Base-by-base conservation (phyloP, 225 moss, liverwort and hornwort genomes). In the Polytrichum formosum region DNA sequence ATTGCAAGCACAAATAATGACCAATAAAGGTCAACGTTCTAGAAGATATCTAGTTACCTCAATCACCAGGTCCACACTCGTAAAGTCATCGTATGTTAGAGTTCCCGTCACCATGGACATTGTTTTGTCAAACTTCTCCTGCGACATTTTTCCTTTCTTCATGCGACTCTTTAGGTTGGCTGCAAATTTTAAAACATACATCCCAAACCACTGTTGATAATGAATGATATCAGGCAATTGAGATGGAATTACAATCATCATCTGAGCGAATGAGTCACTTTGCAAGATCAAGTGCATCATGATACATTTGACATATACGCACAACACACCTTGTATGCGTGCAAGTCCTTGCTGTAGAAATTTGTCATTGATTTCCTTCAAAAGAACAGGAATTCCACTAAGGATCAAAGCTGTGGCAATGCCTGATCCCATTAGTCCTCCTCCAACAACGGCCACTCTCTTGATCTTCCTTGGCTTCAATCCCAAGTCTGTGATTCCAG, bases 341-440 rank as follows among this genome's bases (percentile, higher is more conserved):
- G 78, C 91, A 74, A 98, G 76, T 65, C 94, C 98, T 25, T 79
- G 70, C 76, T 92, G 83, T 76, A 98, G 87, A 80, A 91, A 94
- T 73, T 92, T 92, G 28, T 91, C 92, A 72, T 92, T 98, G 69
- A 98, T 80, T 76, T 98, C 98, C 84, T 98, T 98, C 46, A 98
- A 78, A 60, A 98, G 79, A 37, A 98, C 94, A 53, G 91, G 75
- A 70, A 90, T 90, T 65, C 87, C 87, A 66, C 84, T 91, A 68
- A 94, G 81, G 58, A 94, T 79, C 16, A 94, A 87, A 55, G 98
- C 94, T 65, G 98, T 98, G 18, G 85, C 84, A 76, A 98, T 98
- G 65, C 98, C 98, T 67, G 98, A 98, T 67, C 98, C 98, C 98
- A 98, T 98, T 13, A 98, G 90, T 37, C 98, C 98, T 74, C 98